Base-by-base conservation (phyloP, 352 stramenopile species). In the Globisporangium cederbergense region DNA sequence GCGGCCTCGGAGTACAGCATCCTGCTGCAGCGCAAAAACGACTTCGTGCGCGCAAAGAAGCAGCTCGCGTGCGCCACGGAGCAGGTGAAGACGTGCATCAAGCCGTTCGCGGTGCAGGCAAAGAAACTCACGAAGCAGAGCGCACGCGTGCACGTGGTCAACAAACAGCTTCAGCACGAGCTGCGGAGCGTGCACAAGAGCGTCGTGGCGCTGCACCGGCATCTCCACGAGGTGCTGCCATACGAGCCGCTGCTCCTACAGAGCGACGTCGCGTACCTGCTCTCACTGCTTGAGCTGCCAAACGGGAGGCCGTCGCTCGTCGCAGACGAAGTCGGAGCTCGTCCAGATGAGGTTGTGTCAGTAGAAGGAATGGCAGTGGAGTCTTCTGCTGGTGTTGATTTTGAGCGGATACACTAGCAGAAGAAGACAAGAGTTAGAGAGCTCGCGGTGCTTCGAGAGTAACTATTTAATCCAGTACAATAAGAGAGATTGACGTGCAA, bases 81-180 rank as follows among this genome's bases (percentile, higher is more conserved):
- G 32, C 54, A 63, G 38, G 60, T 90, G n/a, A 89, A 90, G 52
- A 57, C 73, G 60, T 74, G 74, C 9, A 76, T 88, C 18, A 79
- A 87, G 52, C 82, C 80, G 3, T 91, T 91, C 65, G 76, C 79
- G 0, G 62, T 81, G 45, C 82, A 85, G 52, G 72, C 80, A 20
- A 88, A 86, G 68, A 69, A 74, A 42, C 70, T 90, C 45, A 88
- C 74, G 4, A 59, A 85, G 57, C 74, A 81, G 49, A 89, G 73
- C 56, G 76, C 77, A 8, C 77, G 73, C 1, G 71, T 87, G 32
- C 71, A 78, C 25, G 71, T 75, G 50, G 64, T 61, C 10, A 90
- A 78, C 46, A 70, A 75, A 9, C 82, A 88, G 46, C 56, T 93
- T 51, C 73, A 88, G 60, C 67, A 74, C 60, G 82, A 91, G 49